phyloP scores from a whole-genome alignment of 1,284 basidiomycete genomes.

The Phaffia rhodozyma region DNA sequence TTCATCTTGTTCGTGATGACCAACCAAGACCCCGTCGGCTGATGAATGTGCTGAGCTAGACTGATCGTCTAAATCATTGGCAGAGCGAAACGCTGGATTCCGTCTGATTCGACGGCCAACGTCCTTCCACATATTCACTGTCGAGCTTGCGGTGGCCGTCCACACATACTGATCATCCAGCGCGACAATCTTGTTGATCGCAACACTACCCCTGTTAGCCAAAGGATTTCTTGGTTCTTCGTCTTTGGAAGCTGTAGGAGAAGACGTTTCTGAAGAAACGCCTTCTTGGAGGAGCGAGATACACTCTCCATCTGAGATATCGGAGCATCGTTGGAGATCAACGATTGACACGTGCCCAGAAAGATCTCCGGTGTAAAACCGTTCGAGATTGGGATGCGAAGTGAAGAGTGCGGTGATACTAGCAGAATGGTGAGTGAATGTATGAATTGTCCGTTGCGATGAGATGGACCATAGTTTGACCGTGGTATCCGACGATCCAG shows the following conservation, averaged over 20 bases:
- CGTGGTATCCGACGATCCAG: conserved; percentile 74
- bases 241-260: conserved; percentile 17
- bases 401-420: conserved; percentile 91
- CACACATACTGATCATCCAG: conserved; percentile 80
- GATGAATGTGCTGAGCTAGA: conserved; percentile 3
- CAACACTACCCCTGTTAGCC: conserved; percentile 44
- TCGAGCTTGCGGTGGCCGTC: conserved; percentile 76
- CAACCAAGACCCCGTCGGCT: conserved; percentile 18
- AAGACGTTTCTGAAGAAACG: not conserved
- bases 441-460: conserved; percentile 80
- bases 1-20: conserved; percentile 18
- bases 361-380: conserved; percentile 92
- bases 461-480: conserved; percentile 88
- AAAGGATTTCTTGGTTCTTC: conserved; percentile 18
- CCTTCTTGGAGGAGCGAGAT: conserved; percentile 64
- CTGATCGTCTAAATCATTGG: conserved; percentile 3
- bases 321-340: conserved; percentile 68
- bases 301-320: conserved; percentile 80
- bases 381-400: conserved; percentile 71
- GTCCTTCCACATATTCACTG: conserved; percentile 67
- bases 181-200: conserved; percentile 71
- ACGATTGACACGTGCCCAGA: conserved; percentile 80
- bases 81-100: conserved; percentile 20
- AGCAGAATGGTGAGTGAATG: conserved; percentile 88
- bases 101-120: conserved; percentile 33